Percentiles rank a stretch among this genome's conserved stretches.
Evolutionary conservation across 2,329 filamentous ascomycete species (phyloP).

Genomic region (Apiospora marii): DNA sequence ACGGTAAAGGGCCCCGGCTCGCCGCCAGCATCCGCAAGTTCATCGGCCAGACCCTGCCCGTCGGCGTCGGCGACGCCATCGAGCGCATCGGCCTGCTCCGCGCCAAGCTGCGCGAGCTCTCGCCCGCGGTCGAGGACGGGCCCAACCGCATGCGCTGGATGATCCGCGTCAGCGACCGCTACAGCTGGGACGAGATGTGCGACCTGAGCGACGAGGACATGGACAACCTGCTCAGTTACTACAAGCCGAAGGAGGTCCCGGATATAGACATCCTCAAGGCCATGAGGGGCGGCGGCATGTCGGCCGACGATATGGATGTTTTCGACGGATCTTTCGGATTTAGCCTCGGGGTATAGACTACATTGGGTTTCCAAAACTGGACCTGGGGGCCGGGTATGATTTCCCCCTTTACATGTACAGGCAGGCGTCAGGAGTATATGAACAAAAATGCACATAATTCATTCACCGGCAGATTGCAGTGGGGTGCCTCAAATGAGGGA

Average conservation of each 20-base stretch:
- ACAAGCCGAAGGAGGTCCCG: slow-evolving; percentile 64
- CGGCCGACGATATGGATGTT: slow-evolving; percentile 22
- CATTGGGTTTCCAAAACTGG: not conserved
- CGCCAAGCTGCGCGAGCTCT: slow-evolving; percentile 78
- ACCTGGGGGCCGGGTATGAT: not conserved
- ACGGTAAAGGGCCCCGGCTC: slow-evolving; percentile 91
- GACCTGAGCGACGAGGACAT: slow-evolving; percentile 85
- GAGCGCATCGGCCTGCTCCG: slow-evolving; percentile 83
- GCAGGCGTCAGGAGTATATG: slow-evolving; percentile 8
- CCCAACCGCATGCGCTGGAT: slow-evolving; percentile 96
- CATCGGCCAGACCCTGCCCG: slow-evolving; percentile 79
- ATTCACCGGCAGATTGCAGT: slow-evolving; percentile 2
- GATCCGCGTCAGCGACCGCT: slow-evolving; percentile 87
- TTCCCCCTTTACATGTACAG: not conserved
- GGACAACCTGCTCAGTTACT: slow-evolving; percentile 81
- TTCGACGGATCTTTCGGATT: slow-evolving; percentile 25
- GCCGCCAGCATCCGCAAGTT: slow-evolving; percentile 85
- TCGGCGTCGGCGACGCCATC: slow-evolving; percentile 85
- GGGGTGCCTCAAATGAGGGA: not conserved
- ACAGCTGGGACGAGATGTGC: slow-evolving; percentile 85
- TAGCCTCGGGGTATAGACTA: slow-evolving; percentile 11
- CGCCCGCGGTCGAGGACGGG: slow-evolving; percentile 75
- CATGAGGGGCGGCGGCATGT: slow-evolving; percentile 54
- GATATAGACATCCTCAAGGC: slow-evolving; percentile 61
- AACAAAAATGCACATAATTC: not conserved